A percentile compares a stretch with the other conserved stretches of the same genome.
phyloP scores from a whole-genome alignment of 129 eudicot species.

The Helianthus annuus region DNA sequence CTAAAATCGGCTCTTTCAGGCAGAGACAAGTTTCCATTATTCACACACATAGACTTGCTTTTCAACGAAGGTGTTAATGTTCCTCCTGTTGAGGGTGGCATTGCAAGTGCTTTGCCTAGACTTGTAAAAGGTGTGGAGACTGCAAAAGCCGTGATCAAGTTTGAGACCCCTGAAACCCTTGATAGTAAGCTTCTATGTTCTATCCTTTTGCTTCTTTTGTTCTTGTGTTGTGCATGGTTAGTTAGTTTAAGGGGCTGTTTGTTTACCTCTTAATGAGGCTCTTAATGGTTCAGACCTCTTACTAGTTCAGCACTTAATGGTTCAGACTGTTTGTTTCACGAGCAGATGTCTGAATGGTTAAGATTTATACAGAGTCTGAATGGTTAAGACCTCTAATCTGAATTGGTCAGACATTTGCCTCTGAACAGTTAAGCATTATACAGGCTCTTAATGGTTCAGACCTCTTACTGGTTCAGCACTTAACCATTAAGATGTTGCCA shows the following conservation, averaged over 20 bases:
- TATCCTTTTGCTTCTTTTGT: neutral
- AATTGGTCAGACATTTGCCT: no score
- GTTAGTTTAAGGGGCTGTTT: neutral
- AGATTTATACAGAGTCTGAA: no score
- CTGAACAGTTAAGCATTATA: no score
- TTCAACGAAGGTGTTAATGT: conserved; percentile 61
- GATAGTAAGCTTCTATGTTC: conserved; percentile 42
- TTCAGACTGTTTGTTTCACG: no score
- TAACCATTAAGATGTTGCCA: no score
- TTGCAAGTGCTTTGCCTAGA: conserved; percentile 47
- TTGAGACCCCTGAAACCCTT: conserved; percentile 59
- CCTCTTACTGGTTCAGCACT: no score
- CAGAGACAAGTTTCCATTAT: conserved; percentile 45
- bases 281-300: no score
- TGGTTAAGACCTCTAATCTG: no score
- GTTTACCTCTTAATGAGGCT: no score
- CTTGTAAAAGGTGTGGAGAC: conserved; percentile 42
- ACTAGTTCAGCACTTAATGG: no score
- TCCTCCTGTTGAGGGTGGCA: conserved; percentile 6
- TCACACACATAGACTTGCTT: conserved; percentile 58
- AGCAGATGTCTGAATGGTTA: no score
- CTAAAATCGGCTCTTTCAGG: conserved; percentile 30
- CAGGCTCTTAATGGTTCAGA: no score
- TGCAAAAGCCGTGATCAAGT: conserved; percentile 33
- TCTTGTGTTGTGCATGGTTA: neutral